phyloP scores from a whole-genome alignment of 1,139 yeast genomes.

The Suhomyces anneliseae region DNA sequence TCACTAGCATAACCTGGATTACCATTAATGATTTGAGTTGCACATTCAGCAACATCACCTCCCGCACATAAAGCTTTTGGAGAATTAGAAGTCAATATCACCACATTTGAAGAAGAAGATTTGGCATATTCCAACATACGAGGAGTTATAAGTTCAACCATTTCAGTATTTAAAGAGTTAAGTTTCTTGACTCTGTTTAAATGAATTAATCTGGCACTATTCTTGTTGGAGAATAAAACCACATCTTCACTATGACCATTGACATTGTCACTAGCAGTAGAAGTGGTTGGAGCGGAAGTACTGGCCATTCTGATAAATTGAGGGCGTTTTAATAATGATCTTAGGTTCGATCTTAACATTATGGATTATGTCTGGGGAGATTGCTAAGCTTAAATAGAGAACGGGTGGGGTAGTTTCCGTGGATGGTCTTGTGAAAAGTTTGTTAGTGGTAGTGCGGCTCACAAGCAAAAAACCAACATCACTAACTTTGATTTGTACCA shows the following conservation, averaged over 20 bases:
- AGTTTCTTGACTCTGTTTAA: constrained; percentile 81
- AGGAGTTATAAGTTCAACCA: constrained; percentile 75
- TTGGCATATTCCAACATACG: constrained; percentile 76
- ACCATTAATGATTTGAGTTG: constrained; percentile 49
- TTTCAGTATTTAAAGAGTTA: constrained; percentile 78
- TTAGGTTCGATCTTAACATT: constrained; percentile 8
- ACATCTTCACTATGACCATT: constrained; percentile 40
- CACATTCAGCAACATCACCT: constrained; percentile 88
- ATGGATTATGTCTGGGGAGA: background rate
- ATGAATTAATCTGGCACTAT: constrained; percentile 71
- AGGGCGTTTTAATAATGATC: constrained; percentile 4
- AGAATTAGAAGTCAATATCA: constrained; percentile 70
- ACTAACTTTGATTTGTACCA: background rate
- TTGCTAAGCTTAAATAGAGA: constrained; percentile 3
- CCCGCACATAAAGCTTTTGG: constrained; percentile 79
- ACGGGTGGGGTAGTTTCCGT: constrained; percentile 10
- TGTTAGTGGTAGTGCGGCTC: constrained; percentile 4
- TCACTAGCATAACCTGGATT: constrained; percentile 55
- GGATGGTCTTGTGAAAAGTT: constrained; percentile 11
- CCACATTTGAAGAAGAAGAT: constrained; percentile 60
- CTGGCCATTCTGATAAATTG: constrained; percentile 22
- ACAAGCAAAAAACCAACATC: background rate
- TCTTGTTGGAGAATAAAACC: constrained; percentile 62
- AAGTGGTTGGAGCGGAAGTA: constrained; percentile 18
- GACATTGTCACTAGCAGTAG: constrained; percentile 9